Conservation (phyloP, 768 basidiomycete genomes). For the Russula sp. region DNA sequence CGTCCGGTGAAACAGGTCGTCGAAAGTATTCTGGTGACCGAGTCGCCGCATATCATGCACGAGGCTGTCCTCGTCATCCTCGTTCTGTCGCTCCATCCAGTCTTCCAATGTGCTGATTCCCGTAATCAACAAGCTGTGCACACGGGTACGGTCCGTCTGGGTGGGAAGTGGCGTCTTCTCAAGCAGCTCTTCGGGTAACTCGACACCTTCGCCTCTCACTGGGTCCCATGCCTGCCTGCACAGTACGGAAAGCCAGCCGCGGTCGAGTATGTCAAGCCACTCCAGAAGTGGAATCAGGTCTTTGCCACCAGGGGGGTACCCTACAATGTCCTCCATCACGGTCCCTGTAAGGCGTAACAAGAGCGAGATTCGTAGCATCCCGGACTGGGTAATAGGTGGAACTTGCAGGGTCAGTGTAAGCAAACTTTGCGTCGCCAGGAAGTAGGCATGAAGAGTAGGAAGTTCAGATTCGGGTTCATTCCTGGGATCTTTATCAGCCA, state of each 20-base stretch:
- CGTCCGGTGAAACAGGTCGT: constrained; percentile 55
- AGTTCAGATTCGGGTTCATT: constrained; percentile 44
- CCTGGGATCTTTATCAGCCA: constrained; percentile 17
- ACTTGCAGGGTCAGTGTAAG: constrained; percentile 63
- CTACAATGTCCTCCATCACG: constrained; percentile 48
- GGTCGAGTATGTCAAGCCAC: constrained; percentile 67
- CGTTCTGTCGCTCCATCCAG: constrained; percentile 43
- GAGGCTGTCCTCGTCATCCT: constrained; percentile 25
- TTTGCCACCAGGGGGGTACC: constrained; percentile 44
- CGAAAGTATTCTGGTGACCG: constrained; percentile 54
- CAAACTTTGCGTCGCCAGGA: constrained; percentile 48
- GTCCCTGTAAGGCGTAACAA: constrained; percentile 71
- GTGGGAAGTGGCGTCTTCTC: constrained; percentile 39
- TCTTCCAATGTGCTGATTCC: constrained; percentile 59
- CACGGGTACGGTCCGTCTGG: constrained; percentile 66
- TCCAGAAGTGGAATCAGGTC: constrained; percentile 49
- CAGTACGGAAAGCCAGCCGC: constrained; percentile 64
- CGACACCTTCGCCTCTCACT: constrained; percentile 32
- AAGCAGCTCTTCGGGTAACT: constrained; percentile 37
- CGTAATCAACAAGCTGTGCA: constrained; percentile 56
- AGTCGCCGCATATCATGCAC: constrained; percentile 38
- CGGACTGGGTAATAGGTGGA: constrained; percentile 65
- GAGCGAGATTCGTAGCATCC: constrained; percentile 54
- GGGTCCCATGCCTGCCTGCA: constrained; percentile 63
- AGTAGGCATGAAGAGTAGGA: constrained; percentile 52